Evolutionary conservation across 257 asterid species (phyloP), one percentile per base, ranked within the genome.

Genomic region (Penstemon eatonii): DNA sequence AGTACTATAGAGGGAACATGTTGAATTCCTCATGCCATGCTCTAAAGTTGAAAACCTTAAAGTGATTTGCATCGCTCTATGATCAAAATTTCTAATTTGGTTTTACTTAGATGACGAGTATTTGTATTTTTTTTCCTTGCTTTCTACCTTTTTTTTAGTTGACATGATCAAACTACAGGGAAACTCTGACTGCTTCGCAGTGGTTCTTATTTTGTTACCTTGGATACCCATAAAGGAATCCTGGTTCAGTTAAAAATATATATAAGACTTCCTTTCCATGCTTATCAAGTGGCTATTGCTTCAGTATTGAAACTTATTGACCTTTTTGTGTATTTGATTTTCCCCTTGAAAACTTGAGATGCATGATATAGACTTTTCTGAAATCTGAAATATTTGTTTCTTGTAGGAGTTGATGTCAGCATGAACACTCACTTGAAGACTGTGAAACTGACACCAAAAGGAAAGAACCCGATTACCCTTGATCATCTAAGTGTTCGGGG

Each of bases 361-460:
- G 37, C 39, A 8, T 38, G 6, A 61, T 54, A 46, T 61, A 38
- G 54, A 72, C 33, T 19, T 46, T 4, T 56, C 66, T 54, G 68
- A 72, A 7, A 41, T 51, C 15, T 63, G 15, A 52, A n/a, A 56
- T 49, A 7, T 7, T 51, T 51, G 70, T 19, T 6, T 58, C 50
- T 45, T 47, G 6, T 40, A 83, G 89, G 91, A 67, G 95, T 83
- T 77, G 91, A 83, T 81, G 84, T 83, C 67, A 87, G 91, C 80
- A 87, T 87, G 95, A 87, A 87, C 77, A 81, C 95, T 7, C 89
- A 85, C 66, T 69, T 87, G 83, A 87, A 87, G 81, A 86, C 85
- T 8, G 89, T 87, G 54, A 87, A 87, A 69, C 77, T 87, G 50
- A 87, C 83, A 41, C 77, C 75, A 2, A 85, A 87, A 66, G 91